These are phyloP conservation scores for Aspergillus pseudoterreus DNA, from an alignment of 2,329 filamentous ascomycete species.

Conservation along the genomic window DNA sequence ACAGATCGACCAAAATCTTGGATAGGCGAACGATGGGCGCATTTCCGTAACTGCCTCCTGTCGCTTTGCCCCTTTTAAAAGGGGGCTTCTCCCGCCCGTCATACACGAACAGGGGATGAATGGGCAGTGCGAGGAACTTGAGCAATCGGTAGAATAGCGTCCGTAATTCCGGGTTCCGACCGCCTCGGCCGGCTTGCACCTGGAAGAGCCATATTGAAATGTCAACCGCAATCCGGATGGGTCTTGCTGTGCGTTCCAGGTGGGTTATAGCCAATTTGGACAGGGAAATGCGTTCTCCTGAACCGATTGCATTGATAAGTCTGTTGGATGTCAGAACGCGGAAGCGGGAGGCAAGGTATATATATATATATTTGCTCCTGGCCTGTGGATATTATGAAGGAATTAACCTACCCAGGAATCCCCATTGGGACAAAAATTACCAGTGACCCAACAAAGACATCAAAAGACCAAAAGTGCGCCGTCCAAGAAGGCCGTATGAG, in stretches of 20 bases:
- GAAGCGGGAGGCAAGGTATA: constrained; percentile 7
- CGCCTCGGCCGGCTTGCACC: constrained; percentile 77
- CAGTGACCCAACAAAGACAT: constrained; percentile 5
- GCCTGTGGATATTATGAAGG: background rate
- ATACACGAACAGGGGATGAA: constrained; percentile 86
- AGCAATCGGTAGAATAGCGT: constrained; percentile 90
- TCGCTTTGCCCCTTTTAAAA: constrained; percentile 82
- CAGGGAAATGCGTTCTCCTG: constrained; percentile 73
- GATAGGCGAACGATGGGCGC: constrained; percentile 68
- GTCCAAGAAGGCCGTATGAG: background rate
- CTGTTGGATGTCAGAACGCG: constrained; percentile 45
- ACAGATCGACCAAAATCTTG: constrained; percentile 77
- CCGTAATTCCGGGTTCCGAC: constrained; percentile 82
- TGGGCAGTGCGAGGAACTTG: constrained; percentile 69
- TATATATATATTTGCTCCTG: constrained; percentile 1
- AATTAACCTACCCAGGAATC: constrained; percentile 40
- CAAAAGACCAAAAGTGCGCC: background rate
- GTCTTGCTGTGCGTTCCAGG: constrained; percentile 65
- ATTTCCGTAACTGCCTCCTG: constrained; percentile 52
- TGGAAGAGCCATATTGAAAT: constrained; percentile 98
- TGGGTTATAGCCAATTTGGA: constrained; percentile 77
- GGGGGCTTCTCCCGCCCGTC: constrained; percentile 80
- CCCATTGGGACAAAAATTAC: constrained; percentile 31
- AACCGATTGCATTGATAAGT: constrained; percentile 84
- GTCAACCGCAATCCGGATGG: constrained; percentile 84